These are phyloP conservation scores for Cruciata laevipes DNA, from an alignment of 257 asterid species.

Conservation along the genomic window DNA sequence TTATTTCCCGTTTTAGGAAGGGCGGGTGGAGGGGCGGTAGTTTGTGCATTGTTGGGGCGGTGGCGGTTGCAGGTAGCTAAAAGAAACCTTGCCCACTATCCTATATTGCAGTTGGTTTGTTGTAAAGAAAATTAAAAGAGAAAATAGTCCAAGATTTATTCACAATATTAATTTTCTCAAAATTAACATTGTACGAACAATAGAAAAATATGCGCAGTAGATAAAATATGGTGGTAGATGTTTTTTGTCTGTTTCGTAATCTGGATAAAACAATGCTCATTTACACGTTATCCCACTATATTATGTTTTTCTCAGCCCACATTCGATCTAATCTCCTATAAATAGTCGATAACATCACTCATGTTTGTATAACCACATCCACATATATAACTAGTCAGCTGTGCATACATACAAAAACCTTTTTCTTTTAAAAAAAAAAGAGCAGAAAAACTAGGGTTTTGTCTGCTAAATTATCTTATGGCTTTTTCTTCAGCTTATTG, in stretches of 20 bases:
- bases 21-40: neutral
- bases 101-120: neutral
- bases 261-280: slow-evolving; percentile 19
- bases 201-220: too few species aligned
- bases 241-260: slow-evolving; percentile 24
- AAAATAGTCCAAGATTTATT: neutral
- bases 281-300: slow-evolving; percentile 52
- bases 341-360: slow-evolving; percentile 29
- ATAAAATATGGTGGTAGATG: neutral
- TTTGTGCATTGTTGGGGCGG: neutral
- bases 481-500: slow-evolving; percentile 19
- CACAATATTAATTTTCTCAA: neutral
- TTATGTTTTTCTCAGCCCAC: slow-evolving; percentile 21
- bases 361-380: neutral
- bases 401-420: neutral
- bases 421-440: too few species aligned
- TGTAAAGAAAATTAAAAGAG: neutral
- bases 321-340: slow-evolving; percentile 15
- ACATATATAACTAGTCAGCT: neutral
- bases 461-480: slow-evolving; percentile 19
- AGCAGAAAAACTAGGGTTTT: neutral
- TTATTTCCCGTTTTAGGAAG: neutral
- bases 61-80: neutral
- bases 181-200: neutral
- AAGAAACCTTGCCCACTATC: neutral